Conservation (phyloP, 306 rosid species). For the Cyamopsis tetragonoloba region DNA sequence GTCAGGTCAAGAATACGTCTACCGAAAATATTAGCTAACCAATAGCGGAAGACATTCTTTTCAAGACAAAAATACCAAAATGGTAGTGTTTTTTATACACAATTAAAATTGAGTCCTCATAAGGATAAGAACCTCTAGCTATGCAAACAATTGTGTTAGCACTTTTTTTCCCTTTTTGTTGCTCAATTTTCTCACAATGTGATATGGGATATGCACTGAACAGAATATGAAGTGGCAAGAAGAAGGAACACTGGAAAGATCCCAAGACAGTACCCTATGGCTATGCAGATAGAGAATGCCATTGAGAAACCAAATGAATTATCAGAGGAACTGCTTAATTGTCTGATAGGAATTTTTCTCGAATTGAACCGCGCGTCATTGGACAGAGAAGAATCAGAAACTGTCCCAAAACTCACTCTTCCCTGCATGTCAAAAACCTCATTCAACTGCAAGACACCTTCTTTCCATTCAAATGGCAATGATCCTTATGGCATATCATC, state of each 20-base stretch:
- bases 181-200: conserved; percentile 5
- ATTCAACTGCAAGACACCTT: conserved; percentile 59
- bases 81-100: no score
- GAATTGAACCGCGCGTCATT: conserved; percentile 57
- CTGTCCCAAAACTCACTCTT: conserved; percentile 51
- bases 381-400: conserved; percentile 58
- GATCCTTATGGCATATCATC: conserved; percentile 72
- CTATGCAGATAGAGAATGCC: conserved; percentile 24
- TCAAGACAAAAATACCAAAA: no score
- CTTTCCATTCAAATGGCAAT: conserved; percentile 49
- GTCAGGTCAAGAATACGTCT: no score
- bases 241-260: conserved; percentile 49
- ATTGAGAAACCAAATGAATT: conserved; percentile 69
- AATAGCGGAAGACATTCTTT: no score
- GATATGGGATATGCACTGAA: conserved; percentile 20
- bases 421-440: conserved; percentile 65
- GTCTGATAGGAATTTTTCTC: conserved; percentile 65
- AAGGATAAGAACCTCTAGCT: no score
- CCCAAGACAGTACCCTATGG: conserved; percentile 30
- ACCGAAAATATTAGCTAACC: no score
- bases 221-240: conserved; percentile 52
- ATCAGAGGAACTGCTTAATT: conserved; percentile 72
- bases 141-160: background rate
- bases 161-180: background rate
- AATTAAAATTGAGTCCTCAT: no score